Evolutionary conservation across 805 yeast species (phyloP), one percentile per base, ranked within the genome.

Genomic region (Lipomyces anomalus): DNA sequence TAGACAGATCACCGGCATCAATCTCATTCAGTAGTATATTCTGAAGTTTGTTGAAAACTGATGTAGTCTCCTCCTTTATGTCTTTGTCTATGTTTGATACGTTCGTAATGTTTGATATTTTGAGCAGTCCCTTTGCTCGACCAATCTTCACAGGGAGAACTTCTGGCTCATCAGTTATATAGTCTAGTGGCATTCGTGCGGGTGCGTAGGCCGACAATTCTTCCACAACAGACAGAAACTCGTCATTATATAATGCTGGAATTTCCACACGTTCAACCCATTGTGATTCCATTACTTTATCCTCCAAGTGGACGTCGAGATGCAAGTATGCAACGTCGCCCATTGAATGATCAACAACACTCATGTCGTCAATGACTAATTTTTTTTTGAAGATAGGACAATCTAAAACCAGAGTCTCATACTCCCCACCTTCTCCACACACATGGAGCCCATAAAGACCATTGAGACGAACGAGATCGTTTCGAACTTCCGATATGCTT

Each of bases 351-450:
- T 70, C 61, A 1, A 76, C 65, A 1, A 74, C 61, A 23, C 68
- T 59, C 13, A 35, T 42, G n/a, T n/a, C n/a, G n/a, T n/a, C n/a
- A 16, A 83, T 64, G 6, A 64, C 67, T 36, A 71, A 45, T 32
- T 76, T 79, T 38, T 74, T 68, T 26, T 66, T 67, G 67, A 90
- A 92, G 49, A 86, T 81, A 0, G 95, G 95, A 1, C 94, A 86
- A 63, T 92, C 96, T 23, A 92, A 69, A 2, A 90, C 97, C 55
- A 90, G 68, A 0, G 96, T 82, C 63, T 92, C 99, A 64, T 87
- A 92, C 64, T 92, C 99, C 1, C 99, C 99, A 28, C 99, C 99
- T 69, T 92, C 99, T 11, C 99, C 99, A 67, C 98, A 92, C 0
- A 92, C 79, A 62, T 90, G 96, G 11, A 89, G 84, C 1, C 89